phyloP scores from a whole-genome alignment of 1,284 basidiomycete genomes.

The Athelia sp. region DNA sequence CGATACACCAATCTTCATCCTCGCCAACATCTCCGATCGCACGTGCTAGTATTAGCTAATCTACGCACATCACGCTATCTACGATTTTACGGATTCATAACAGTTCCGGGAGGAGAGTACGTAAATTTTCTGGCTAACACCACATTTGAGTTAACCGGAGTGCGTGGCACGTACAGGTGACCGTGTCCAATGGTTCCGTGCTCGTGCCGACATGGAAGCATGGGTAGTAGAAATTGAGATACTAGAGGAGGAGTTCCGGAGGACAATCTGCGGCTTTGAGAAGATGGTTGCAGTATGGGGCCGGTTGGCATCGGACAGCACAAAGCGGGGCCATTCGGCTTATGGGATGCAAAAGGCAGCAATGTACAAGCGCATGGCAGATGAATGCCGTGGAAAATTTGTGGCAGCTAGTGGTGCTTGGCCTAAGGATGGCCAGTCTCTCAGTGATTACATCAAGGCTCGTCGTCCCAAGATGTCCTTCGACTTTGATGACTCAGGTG shows the following conservation, averaged over 20 bases:
- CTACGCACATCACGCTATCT: no score
- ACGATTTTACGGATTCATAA: no score
- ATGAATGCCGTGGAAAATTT: neutral
- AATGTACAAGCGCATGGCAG: neutral
- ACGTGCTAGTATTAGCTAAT: no score
- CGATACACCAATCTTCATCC: no score
- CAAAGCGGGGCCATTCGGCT: neutral
- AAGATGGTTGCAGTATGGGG: slow-evolving; percentile 1
- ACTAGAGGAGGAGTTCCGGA: slow-evolving; percentile 3
- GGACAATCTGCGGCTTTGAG: slow-evolving; percentile 1
- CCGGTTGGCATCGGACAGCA: neutral
- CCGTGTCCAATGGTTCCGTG: slow-evolving; percentile 5
- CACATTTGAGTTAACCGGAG: neutral
- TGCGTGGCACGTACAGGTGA: slow-evolving; percentile 4
- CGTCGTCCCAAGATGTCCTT: neutral
- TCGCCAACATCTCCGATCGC: no score
- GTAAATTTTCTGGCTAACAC: neutral
- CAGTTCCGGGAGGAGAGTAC: neutral
- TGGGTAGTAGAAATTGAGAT: slow-evolving; percentile 6
- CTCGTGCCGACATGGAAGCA: slow-evolving; percentile 2
- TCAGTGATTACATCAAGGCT: neutral
- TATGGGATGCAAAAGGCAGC: neutral
- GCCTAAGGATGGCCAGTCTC: neutral
- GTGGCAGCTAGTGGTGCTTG: neutral
- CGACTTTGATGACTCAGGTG: no score